These are phyloP conservation scores for Pleurotus sapidus DNA, from an alignment of 768 basidiomycete genomes.

Conservation along the genomic window DNA sequence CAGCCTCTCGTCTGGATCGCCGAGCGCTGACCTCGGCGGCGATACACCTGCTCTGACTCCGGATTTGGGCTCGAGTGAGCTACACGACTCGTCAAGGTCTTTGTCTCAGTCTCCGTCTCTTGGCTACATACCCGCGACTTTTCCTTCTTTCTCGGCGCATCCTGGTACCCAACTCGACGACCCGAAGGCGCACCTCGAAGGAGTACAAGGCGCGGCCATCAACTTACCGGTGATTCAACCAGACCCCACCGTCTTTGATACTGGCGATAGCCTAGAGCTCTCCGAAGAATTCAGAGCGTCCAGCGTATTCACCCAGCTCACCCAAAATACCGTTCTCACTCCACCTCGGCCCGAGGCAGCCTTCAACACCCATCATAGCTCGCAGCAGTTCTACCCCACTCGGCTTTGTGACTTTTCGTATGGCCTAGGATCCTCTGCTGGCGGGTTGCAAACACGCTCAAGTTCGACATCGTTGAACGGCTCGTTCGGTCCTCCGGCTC, in stretches of 20 bases:
- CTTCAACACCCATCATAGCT: neutral
- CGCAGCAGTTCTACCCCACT: too few relatives aligned
- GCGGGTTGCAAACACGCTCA: slow-evolving; percentile 1
- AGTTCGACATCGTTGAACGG: neutral
- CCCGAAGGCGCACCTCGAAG: neutral
- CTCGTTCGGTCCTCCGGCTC: neutral
- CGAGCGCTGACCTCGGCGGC: too few relatives aligned
- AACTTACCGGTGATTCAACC: neutral
- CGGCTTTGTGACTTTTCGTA: neutral
- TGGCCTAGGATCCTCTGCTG: neutral
- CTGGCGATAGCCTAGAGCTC: slow-evolving; percentile 1
- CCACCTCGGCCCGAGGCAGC: neutral
- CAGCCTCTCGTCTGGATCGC: too few relatives aligned
- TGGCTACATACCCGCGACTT: slow-evolving; percentile 2
- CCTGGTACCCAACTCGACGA: neutral
- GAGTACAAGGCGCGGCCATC: neutral
- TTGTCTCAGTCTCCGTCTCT: slow-evolving; percentile 1
- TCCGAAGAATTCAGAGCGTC: neutral
- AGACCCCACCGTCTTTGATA: neutral
- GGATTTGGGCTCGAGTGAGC: neutral
- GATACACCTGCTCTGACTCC: too few relatives aligned
- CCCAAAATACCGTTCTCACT: neutral
- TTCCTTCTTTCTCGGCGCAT: neutral
- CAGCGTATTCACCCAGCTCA: neutral
- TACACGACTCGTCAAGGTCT: neutral